Conservation (phyloP, 768 basidiomycete genomes). For the Artomyces pyxidatus region DNA sequence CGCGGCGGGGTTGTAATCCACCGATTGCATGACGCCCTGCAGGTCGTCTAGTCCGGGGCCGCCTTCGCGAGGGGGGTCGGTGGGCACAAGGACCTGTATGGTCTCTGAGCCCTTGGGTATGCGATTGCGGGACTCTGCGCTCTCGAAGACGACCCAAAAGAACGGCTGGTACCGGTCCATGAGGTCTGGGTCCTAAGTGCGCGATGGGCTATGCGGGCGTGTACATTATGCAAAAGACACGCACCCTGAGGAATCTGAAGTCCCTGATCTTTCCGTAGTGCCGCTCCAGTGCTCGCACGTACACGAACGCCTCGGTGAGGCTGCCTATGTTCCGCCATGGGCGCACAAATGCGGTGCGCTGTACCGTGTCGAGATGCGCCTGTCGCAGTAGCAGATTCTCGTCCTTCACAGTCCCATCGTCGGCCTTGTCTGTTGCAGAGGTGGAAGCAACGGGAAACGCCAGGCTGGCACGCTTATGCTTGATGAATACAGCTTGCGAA, state of each 20-base stretch:
- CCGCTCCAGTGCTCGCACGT: conserved; percentile 9
- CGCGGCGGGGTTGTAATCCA: background rate
- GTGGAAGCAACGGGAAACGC: background rate
- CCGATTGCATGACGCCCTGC: background rate
- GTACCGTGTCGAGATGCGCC: background rate
- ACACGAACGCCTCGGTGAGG: conserved; percentile 8
- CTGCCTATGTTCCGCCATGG: conserved; percentile 1
- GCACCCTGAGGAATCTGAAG: conserved; percentile 10
- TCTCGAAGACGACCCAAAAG: conserved; percentile 11
- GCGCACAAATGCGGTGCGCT: conserved; percentile 1
- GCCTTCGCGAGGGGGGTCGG: conserved; percentile 1
- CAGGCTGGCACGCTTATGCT: too few relatives aligned
- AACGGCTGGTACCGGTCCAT: background rate
- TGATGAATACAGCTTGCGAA: too few relatives aligned
- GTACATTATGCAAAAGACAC: background rate
- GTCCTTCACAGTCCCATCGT: background rate
- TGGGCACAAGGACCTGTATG: conserved; percentile 2
- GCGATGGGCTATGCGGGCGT: background rate
- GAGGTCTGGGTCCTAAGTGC: background rate
- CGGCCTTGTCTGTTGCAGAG: background rate
- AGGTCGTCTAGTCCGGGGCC: conserved; percentile 11
- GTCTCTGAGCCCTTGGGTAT: background rate
- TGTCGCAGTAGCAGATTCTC: background rate
- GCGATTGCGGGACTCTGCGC: background rate
- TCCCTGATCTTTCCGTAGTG: conserved; percentile 9